Base-by-base conservation (phyloP, 2,329 filamentous ascomycete genomes). In the Herpotrichia juniperi region DNA sequence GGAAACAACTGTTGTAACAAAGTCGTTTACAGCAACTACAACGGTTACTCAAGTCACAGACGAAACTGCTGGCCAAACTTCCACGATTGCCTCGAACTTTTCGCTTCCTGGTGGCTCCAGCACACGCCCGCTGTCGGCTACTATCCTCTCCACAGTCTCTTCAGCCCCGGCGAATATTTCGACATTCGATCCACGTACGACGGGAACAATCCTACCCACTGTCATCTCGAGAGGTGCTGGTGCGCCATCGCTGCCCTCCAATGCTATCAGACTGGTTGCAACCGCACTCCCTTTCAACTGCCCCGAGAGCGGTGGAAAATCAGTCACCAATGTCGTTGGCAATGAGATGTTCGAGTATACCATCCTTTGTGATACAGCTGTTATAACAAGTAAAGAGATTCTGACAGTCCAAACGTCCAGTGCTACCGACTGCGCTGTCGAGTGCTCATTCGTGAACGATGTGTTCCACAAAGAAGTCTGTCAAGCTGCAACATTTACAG, bases 361-460 rank as follows among this genome's bases (percentile, higher is more conserved):
- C 5, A 56, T 72, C 3, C 50, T 62, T n/a, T 72, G 67, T 42
- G 58, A 69, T 42, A 69, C 59, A 1, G 56, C 62, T 9, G 48
- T 67, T 16, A 50, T 57, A 3, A 56, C 53, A 2, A 53, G 56
- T 42, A 65, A 63, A 22, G 56, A 56, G 8, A 30, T 67, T 4
- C 56, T 58, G 9, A 46, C 28, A 2, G 61, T 59, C 22, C 31
- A 54, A 3, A 57, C 63, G 2, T 56, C 64, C 1, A 57, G 57
- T 42, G 51, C 57, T 17, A 67, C 64, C 8, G 57, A 61, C 3
- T 71, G 67, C 46, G 58, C 64, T 45, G 62, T 57, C 10, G 59
- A 66, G 51, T 72, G 68, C 42, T 69, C 68, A 8, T 53, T 63
- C 16, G 26, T 67, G 11, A 69, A 72, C 31, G 54, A 64, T 16